Conservation (phyloP, 768 basidiomycete genomes). For the Coprinopsis strossmayeri region DNA sequence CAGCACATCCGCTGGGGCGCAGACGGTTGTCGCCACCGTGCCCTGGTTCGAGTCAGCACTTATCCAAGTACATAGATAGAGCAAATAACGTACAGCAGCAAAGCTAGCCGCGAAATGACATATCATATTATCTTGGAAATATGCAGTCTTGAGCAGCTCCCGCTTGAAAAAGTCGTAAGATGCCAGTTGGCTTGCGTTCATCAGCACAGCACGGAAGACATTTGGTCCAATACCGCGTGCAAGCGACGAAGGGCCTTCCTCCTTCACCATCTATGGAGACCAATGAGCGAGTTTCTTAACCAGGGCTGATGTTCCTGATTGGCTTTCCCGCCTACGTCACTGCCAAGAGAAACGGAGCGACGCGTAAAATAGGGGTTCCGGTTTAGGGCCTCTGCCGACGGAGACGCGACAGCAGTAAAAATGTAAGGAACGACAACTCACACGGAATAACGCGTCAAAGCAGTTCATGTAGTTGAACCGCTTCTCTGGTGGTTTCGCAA, state of each 20-base stretch:
- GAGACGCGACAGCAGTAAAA: not conserved
- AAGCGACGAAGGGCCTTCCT: constrained; percentile 77
- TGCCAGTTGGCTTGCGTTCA: constrained; percentile 91
- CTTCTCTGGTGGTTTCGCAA: constrained; percentile 83
- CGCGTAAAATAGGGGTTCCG: too few relatives aligned
- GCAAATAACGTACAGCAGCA: constrained; percentile 60
- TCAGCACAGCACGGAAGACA: constrained; percentile 76
- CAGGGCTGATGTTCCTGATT: not conserved
- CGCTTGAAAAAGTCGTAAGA: constrained; percentile 95
- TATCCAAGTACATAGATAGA: not conserved
- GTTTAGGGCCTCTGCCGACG: too few relatives aligned
- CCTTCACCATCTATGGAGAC: constrained; percentile 65
- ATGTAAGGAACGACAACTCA: constrained; percentile 30
- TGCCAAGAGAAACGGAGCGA: not conserved
- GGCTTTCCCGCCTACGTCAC: constrained; percentile 14
- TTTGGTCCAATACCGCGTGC: constrained; percentile 78
- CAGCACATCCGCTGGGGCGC: constrained; percentile 83
- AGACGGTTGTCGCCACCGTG: constrained; percentile 84
- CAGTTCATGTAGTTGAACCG: constrained; percentile 88
- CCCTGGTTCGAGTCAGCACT: constrained; percentile 37
- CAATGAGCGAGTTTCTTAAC: not conserved
- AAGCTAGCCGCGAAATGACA: constrained; percentile 86
- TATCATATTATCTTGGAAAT: constrained; percentile 76
- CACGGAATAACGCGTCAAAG: constrained; percentile 82
- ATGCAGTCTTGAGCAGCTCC: constrained; percentile 61